phyloP scores from a whole-genome alignment of 2,329 filamentous ascomycete species.

The Phaeosphaeria sp. region DNA sequence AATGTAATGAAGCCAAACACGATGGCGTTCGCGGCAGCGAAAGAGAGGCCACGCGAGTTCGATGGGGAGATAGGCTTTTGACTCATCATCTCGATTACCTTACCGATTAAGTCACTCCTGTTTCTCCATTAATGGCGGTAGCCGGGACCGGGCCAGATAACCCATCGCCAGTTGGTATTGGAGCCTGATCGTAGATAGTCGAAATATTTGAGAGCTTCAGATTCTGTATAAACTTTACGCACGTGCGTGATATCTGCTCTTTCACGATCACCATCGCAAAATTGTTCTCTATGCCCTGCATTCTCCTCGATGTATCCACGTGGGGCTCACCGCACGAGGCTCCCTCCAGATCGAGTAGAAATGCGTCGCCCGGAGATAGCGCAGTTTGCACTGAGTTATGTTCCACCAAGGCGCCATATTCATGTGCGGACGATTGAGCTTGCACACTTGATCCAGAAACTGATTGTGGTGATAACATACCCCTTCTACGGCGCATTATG shows the following conservation, averaged over 20 bases:
- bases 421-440: too few relatives aligned
- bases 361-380: neutral
- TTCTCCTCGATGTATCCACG: neutral
- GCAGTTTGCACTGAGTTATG: too few relatives aligned
- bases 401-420: too few relatives aligned
- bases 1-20: slow-evolving; percentile 1
- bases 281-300: neutral
- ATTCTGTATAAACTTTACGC: neutral
- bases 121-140: too few relatives aligned
- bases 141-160: too few relatives aligned
- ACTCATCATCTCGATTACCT: neutral
- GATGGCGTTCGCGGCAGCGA: slow-evolving; percentile 1
- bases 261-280: neutral
- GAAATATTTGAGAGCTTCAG: neutral
- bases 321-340: neutral
- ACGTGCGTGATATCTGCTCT: neutral
- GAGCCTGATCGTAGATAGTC: neutral
- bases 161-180: neutral
- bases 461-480: neutral
- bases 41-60: neutral
- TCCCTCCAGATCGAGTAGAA: neutral
- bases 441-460: too few relatives aligned
- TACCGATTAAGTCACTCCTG: neutral
- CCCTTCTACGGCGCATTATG: neutral
- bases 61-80: neutral